Percentiles rank a stretch among this genome's conserved stretches.
Conservation (phyloP, 352 stramenopile species). For the Phytophthora citricola region DNA sequence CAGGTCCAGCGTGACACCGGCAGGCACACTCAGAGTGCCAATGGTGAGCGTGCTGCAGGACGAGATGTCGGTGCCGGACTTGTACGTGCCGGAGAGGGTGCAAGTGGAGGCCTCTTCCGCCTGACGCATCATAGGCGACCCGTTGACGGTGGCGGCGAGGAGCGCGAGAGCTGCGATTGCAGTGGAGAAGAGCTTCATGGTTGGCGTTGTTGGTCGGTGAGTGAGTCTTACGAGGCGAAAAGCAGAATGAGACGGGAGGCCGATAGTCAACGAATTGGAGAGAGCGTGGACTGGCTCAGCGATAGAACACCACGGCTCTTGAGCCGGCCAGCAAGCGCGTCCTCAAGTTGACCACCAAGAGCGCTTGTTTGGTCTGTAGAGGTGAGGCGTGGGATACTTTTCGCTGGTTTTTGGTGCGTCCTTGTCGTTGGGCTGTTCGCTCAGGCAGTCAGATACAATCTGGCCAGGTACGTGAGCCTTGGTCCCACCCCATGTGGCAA, state of each 20-base stretch:
- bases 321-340: too few species aligned
- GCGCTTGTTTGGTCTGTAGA: background rate
- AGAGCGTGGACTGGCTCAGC: too few species aligned
- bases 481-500: background rate
- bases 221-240: background rate
- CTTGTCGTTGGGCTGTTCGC: background rate
- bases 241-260: background rate
- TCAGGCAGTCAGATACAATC: background rate
- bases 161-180: conserved; percentile 8
- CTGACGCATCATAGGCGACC: conserved; percentile 32
- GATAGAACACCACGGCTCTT: too few species aligned
- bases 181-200: conserved; percentile 31
- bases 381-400: background rate
- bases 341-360: background rate
- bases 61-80: conserved; percentile 32
- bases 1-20: conserved; percentile 41
- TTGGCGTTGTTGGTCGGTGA: background rate
- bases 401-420: conserved; percentile 1
- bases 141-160: conserved; percentile 4
- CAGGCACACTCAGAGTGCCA: conserved; percentile 33
- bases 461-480: background rate
- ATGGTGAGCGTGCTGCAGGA: conserved; percentile 39
- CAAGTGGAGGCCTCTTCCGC: conserved; percentile 12
- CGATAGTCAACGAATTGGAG: too few species aligned
- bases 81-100: conserved; percentile 44